Percentiles rank a stretch among this genome's conserved stretches.
phyloP scores from a whole-genome alignment of 306 rosid genomes.

The Cucumis hystrix region DNA sequence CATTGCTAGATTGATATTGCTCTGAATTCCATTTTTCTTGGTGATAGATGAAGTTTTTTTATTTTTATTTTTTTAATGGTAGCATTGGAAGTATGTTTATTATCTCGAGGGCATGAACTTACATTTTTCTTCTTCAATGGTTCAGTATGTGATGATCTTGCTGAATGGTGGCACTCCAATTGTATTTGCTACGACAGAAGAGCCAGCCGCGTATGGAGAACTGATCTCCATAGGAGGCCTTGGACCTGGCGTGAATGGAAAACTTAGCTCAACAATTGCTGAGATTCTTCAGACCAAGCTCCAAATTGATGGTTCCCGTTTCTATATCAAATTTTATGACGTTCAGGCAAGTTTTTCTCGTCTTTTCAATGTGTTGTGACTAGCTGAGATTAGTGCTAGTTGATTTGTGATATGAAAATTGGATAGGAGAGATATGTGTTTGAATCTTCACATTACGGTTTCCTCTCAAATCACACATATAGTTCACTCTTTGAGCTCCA shows the following conservation, averaged over 20 bases:
- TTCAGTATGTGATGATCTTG: slow-evolving; percentile 90
- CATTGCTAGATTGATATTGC: neutral
- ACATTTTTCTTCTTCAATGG: slow-evolving; percentile 2
- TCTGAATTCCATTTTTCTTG: neutral
- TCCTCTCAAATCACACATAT: neutral
- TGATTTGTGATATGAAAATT: neutral
- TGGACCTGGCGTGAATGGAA: slow-evolving; percentile 66
- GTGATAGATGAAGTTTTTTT: neutral
- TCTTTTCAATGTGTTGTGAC: neutral
- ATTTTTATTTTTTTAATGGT: neutral
- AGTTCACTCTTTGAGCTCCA: neutral
- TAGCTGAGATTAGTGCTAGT: neutral
- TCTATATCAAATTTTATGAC: slow-evolving; percentile 81
- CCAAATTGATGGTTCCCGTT: slow-evolving; percentile 68
- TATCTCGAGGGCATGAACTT: neutral
- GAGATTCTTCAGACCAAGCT: slow-evolving; percentile 83
- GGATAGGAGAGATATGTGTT: neutral
- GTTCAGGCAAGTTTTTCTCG: slow-evolving; percentile 33
- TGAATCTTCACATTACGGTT: neutral
- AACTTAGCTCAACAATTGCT: slow-evolving; percentile 79
- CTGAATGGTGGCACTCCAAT: slow-evolving; percentile 74
- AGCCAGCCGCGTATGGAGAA: slow-evolving; percentile 89
- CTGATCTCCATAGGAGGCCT: slow-evolving; percentile 84
- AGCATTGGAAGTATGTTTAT: neutral
- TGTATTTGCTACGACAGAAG: slow-evolving; percentile 80